Conservation (phyloP, 2,329 filamentous ascomycete species). For the Didymella keratinophila region DNA sequence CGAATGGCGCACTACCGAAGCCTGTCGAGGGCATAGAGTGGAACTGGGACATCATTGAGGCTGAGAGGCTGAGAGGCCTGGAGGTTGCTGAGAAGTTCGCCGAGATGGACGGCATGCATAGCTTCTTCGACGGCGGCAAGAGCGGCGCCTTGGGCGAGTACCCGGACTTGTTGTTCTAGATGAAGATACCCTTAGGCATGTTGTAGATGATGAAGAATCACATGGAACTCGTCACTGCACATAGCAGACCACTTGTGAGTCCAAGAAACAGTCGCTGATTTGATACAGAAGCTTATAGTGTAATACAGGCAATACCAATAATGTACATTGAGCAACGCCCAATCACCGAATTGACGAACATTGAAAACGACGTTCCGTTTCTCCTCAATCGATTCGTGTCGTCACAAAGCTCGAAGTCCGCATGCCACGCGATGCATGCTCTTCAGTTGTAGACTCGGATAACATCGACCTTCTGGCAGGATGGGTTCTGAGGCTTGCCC, state of each 20-base stretch:
- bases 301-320: not conserved
- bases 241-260: not conserved
- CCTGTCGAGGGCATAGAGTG: slow-evolving; percentile 54
- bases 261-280: not conserved
- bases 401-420: not conserved
- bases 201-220: not conserved
- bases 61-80: slow-evolving; percentile 63
- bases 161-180: slow-evolving; percentile 45
- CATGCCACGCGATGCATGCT: not conserved
- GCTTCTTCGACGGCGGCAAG: slow-evolving; percentile 57
- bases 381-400: not conserved
- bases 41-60: slow-evolving; percentile 68
- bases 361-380: not conserved
- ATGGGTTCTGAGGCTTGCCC: slow-evolving; percentile 53
- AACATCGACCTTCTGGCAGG: slow-evolving; percentile 53
- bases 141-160: slow-evolving; percentile 56
- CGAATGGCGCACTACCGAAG: slow-evolving; percentile 37
- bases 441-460: slow-evolving; percentile 35
- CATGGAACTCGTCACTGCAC: not conserved
- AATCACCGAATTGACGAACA: not conserved
- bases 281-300: not conserved
- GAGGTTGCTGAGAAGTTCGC: slow-evolving; percentile 64
- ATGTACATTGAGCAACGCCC: not conserved
- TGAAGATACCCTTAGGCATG: slow-evolving; percentile 7
- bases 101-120: slow-evolving; percentile 61